These are phyloP conservation scores for Boletellus sp. DNA, from an alignment of 1,284 basidiomycete species.

Conservation along the genomic window DNA sequence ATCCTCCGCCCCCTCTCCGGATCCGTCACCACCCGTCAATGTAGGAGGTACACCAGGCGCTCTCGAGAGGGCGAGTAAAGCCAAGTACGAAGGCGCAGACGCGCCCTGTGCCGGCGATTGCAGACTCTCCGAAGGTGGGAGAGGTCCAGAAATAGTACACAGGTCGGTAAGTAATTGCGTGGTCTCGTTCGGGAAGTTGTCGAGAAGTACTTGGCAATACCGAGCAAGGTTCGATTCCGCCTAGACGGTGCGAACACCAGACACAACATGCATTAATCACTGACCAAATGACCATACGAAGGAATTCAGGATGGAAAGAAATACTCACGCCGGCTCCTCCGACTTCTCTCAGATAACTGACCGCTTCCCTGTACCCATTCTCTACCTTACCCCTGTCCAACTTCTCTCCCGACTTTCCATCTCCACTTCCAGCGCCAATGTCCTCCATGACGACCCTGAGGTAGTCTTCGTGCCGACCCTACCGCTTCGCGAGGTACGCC, in stretches of 20 bases:
- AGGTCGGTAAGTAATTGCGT: conserved; percentile 90
- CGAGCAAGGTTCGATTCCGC: conserved; percentile 80
- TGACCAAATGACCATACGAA: not conserved
- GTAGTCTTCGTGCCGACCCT: conserved; percentile 89
- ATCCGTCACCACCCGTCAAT: conserved; percentile 35
- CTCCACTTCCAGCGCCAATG: conserved; percentile 42
- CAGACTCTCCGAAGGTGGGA: conserved; percentile 28
- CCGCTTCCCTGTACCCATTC: conserved; percentile 65
- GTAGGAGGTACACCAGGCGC: conserved; percentile 40
- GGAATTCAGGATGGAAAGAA: conserved; percentile 1
- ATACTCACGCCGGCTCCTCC: conserved; percentile 71
- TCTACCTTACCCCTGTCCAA: conserved; percentile 20
- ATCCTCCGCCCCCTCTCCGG: conserved; percentile 26
- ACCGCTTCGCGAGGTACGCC: conserved; percentile 89
- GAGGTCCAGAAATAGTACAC: conserved; percentile 71
- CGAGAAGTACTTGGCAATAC: conserved; percentile 82
- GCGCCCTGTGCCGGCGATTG: conserved; percentile 27
- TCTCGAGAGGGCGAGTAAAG: conserved; percentile 74
- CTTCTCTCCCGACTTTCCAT: conserved; percentile 10
- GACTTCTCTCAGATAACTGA: conserved; percentile 76
- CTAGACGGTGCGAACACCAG: conserved; percentile 34
- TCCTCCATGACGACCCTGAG: conserved; percentile 95
- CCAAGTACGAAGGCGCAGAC: conserved; percentile 64
- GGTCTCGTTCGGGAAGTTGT: conserved; percentile 80
- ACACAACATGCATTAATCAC: not conserved